Base-by-base conservation (phyloP, 2,329 filamentous ascomycete genomes). In the Dothideomycetes sp. region DNA sequence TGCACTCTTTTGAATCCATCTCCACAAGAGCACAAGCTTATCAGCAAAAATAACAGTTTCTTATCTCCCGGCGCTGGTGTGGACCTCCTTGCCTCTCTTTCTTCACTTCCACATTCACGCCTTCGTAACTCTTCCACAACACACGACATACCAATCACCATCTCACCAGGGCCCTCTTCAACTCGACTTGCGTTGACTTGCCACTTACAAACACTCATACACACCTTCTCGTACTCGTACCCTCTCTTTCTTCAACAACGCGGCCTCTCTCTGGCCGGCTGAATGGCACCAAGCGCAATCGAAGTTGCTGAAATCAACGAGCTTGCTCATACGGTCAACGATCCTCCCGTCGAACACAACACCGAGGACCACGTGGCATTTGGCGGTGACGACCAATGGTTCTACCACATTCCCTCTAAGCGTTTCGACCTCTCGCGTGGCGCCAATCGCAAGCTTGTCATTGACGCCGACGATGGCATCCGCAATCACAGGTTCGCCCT, bases 391-490 rank as follows among this genome's bases (percentile, higher is more conserved):
- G 58, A 64, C 36, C 57, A 62, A 56, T 65, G 62, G 62, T 57
- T 60, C 48, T 65, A 62, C 47, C 54, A 59, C 33, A 59, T 61
- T 8, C 50, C 56, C 17, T 60, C 61, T 40, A 62, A 56, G 38
- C 61, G 61, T 43, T 65, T 65, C 55, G 62, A 65, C 42, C 53
- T 65, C 13, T 61, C 60, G 13, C 56, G 62, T 20, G 59, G 60
- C 32, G 57, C 56, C 28, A 45, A 51, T 41, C 53, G 51, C 36
- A 61, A 57, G 45, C 54, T 65, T 46, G 50, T 57, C 30, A 51
- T 65, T 34, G 59, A 64, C 38, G 62, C 60, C 47, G 61, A 65
- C 48, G 61, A 63, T 49, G 54, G 53, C 28, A 54, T 60, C 16
- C 54, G 57, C 42, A 60, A 63, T 48, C 62, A 65, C 47, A 18